Base-by-base conservation (phyloP, 2,329 filamentous ascomycete genomes). In the Colletotrichum costaricense region DNA sequence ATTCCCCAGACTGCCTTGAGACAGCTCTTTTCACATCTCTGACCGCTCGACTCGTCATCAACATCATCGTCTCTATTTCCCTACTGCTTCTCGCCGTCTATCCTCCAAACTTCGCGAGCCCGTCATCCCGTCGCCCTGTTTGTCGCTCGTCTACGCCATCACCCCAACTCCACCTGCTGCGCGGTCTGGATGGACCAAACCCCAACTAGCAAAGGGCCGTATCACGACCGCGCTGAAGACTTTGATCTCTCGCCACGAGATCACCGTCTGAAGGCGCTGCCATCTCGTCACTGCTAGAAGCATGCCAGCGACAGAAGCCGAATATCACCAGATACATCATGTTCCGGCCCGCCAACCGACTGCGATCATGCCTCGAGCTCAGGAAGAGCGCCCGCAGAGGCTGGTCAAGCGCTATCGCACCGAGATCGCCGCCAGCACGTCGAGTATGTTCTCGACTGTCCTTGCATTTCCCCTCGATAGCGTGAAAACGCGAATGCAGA, bases 401-500 rank as follows among this genome's bases (percentile, higher is more conserved):
- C 93, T 92, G 86, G 87, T 93, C 79, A 95, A 94, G 85, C 89
- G 88, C 77, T 96, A 97, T 83, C 90, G 93, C 76, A 95, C 93
- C 62, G 93, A 96, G 84, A 91, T 97, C 76, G 91, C 94, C 74
- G 94, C 94, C 57, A 93, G 92, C 82, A 87, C 91, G 52, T 93
- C 93, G 80, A 95, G 93, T 82, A 88, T 95, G 76, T 87, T 96
- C 69, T 95, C 93, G 49, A 97, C 94, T 55, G 88, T 95, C 79
- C 88, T 89, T 76, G 93, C 94, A n/a, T 97, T 96, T 80, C 94
- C 94, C 26, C 90, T 97, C 77, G 94, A 97, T 82, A 96, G 94
- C 78, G 93, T 96, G 81, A 97, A 97, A 87, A 95, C 93, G 69
- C 93, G 94, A 79, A 94, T 97, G 91, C 94, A 97, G 86, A 94